Conservation (phyloP, 2,329 filamentous ascomycete genomes). For the Chaetomium globosum region DNA sequence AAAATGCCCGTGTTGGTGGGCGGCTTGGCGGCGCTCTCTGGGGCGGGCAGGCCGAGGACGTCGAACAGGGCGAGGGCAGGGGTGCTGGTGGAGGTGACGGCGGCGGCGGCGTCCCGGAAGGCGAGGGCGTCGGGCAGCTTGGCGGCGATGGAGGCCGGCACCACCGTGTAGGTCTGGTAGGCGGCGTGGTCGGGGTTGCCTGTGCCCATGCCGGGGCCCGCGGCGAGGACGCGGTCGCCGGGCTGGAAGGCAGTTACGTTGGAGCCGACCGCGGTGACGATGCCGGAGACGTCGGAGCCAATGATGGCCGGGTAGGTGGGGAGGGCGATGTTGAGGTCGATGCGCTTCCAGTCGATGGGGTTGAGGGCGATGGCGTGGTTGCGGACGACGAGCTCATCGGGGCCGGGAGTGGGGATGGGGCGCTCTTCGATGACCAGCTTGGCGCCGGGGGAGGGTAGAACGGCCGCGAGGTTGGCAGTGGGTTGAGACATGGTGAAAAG, state of each 20-base stretch:
- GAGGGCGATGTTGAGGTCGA: slow-evolving; percentile 37
- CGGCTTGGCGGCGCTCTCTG: slow-evolving; percentile 1
- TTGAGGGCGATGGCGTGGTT: slow-evolving; percentile 41
- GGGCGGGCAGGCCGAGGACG: slow-evolving; percentile 14
- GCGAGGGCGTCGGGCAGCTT: slow-evolving; percentile 9
- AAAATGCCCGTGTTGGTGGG: slow-evolving; percentile 38
- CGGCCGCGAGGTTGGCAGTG: slow-evolving; percentile 15
- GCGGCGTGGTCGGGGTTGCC: slow-evolving; percentile 15
- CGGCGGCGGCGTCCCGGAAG: slow-evolving; percentile 13
- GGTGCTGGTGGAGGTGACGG: slow-evolving; percentile 5
- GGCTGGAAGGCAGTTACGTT: slow-evolving; percentile 32
- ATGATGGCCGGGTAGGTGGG: slow-evolving; percentile 40
- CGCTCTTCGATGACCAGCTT: slow-evolving; percentile 13
- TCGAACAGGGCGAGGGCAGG: slow-evolving; percentile 14
- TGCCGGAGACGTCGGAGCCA: slow-evolving; percentile 42
- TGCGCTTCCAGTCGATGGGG: slow-evolving; percentile 42
- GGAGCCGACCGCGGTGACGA: slow-evolving; percentile 40
- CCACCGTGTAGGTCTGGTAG: slow-evolving; percentile 20
- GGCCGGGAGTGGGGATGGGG: slow-evolving; percentile 30
- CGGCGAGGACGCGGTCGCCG: slow-evolving; percentile 19
- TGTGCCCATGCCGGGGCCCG: background rate
- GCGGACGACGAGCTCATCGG: slow-evolving; percentile 40
- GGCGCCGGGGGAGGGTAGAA: slow-evolving; percentile 1
- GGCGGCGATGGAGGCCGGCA: background rate
- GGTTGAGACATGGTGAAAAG: slow-evolving; percentile 3